Evolutionary conservation across 176 grass and related monocot genomes (phyloP).

Genomic region (Oryza glaberrima): DNA sequence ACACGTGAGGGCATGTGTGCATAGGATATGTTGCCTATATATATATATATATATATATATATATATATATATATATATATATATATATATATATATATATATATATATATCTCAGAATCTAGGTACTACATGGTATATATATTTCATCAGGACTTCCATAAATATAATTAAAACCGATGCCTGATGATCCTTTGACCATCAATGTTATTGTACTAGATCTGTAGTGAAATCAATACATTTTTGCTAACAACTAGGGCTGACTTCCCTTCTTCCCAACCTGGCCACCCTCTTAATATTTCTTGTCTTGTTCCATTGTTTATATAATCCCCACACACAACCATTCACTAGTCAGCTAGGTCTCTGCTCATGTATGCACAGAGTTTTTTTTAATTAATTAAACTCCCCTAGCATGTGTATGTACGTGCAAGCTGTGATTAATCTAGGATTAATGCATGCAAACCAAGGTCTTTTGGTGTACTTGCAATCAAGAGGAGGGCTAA

Average conservation of each 20-base stretch:
- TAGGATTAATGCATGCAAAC: slow-evolving; percentile 25
- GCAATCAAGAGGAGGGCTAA: slow-evolving; percentile 37
- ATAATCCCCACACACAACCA: slow-evolving; percentile 27
- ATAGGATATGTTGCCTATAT: too few relatives aligned
- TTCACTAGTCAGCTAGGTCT: slow-evolving; percentile 27
- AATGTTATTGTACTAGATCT: neutral
- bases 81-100: too few relatives aligned
- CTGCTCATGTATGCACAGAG: slow-evolving; percentile 14
- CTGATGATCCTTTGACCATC: neutral
- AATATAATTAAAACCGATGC: neutral
- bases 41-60: too few relatives aligned
- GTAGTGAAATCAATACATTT: slow-evolving; percentile 48
- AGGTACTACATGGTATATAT: neutral
- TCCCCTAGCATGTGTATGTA: slow-evolving; percentile 12
- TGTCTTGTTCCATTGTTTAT: slow-evolving; percentile 14
- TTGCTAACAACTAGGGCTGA: slow-evolving; percentile 54
- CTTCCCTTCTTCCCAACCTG: slow-evolving; percentile 38
- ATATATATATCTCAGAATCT: neutral
- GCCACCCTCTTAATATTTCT: slow-evolving; percentile 18
- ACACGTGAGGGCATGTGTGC: too few relatives aligned
- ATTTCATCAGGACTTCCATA: neutral
- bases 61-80: too few relatives aligned
- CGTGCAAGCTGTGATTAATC: slow-evolving; percentile 21
- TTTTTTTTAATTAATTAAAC: slow-evolving; percentile 14
- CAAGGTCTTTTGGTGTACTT: slow-evolving; percentile 43